phyloP scores from a whole-genome alignment of 2,329 filamentous ascomycete genomes.

The Tricladium varicosporioides region DNA sequence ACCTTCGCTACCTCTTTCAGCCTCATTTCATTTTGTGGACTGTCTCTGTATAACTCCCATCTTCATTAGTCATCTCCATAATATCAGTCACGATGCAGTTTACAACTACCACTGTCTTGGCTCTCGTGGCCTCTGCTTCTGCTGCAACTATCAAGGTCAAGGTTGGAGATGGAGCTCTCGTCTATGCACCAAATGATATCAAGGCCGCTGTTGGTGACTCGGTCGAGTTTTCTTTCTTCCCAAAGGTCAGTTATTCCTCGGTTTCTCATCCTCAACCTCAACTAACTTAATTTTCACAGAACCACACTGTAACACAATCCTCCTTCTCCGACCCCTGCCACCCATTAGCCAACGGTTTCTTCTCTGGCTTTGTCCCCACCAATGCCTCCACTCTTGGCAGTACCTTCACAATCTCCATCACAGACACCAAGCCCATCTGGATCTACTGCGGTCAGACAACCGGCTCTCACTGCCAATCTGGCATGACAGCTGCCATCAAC shows the following conservation, averaged over 20 bases:
- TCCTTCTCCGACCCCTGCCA: not conserved
- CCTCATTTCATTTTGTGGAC: not conserved
- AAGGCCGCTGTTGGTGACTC: not conserved
- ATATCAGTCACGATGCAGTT: not conserved
- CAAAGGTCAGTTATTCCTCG: not conserved
- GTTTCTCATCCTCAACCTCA: not conserved
- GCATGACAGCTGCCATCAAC: slow-evolving; percentile 23
- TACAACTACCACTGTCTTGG: not conserved
- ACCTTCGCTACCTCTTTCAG: not conserved
- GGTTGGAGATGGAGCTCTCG: not conserved
- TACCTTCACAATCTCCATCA: no score
- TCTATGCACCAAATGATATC: not conserved
- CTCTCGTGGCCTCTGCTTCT: not conserved
- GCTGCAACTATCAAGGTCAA: not conserved
- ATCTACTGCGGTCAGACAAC: no score
- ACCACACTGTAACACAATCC: not conserved
- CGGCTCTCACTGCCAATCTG: no score
- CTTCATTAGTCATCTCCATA: not conserved
- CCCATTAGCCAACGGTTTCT: not conserved
- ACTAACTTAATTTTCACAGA: not conserved
- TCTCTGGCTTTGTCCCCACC: not conserved
- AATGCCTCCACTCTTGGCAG: no score
- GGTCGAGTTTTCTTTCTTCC: not conserved
- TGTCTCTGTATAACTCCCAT: not conserved
- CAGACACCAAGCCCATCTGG: no score